These are phyloP conservation scores for Sphaerostilbella broomeana DNA, from an alignment of 2,329 filamentous ascomycete species.

Conservation along the genomic window DNA sequence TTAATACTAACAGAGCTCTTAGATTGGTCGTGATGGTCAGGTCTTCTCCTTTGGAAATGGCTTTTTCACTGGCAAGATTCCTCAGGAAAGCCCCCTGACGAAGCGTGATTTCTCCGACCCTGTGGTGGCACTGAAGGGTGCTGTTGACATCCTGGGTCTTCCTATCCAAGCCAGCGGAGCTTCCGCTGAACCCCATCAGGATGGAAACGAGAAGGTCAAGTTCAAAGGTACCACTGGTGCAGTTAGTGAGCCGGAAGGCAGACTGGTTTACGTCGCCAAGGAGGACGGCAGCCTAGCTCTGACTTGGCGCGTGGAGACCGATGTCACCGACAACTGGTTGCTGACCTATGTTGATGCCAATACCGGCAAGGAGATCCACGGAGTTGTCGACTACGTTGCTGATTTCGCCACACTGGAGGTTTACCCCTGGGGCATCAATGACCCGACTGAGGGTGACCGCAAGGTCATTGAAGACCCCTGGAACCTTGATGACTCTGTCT, in stretches of 20 bases:
- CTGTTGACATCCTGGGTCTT: conserved; percentile 28
- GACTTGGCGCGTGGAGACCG: conserved; percentile 54
- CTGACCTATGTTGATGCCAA: conserved; percentile 50
- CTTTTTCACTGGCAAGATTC: conserved; percentile 37
- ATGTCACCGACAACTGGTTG: conserved; percentile 51
- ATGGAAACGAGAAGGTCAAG: conserved; percentile 25
- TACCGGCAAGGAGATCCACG: conserved; percentile 40
- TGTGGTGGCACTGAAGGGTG: conserved; percentile 36
- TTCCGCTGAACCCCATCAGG: conserved; percentile 20
- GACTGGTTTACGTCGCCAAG: conserved; percentile 48
- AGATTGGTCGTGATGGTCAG: conserved; percentile 46
- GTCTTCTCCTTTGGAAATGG: conserved; percentile 53
- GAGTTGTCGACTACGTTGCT: conserved; percentile 51
- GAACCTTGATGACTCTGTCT: conserved; percentile 39
- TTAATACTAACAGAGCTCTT: no score
- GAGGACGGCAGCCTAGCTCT: conserved; percentile 40
- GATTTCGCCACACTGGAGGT: conserved; percentile 48
- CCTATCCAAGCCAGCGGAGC: conserved; percentile 23
- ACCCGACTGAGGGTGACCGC: conserved; percentile 45
- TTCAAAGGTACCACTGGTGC: conserved; percentile 45
- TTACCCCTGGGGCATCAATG: conserved; percentile 49
- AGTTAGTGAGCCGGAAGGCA: conserved; percentile 46
- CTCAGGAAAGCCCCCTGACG: conserved; percentile 29
- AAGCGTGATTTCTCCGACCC: conserved; percentile 39
- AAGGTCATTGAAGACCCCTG: conserved; percentile 42